Base-by-base conservation (phyloP, 768 basidiomycete genomes). In the Mycena olivaceomarginata region DNA sequence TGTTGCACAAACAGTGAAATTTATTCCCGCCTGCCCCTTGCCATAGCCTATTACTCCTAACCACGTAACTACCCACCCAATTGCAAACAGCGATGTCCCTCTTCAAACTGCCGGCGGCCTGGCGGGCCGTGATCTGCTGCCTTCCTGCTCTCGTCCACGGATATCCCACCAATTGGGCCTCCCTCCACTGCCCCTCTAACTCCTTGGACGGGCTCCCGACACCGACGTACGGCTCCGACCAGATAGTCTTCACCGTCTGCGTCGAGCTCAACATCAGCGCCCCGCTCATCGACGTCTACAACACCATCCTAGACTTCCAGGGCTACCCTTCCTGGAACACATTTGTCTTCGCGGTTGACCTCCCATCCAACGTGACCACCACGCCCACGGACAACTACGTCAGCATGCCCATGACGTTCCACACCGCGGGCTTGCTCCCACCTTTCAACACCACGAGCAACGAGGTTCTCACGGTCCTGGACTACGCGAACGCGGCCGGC, bases 171-270 rank as follows among this genome's bases (percentile, higher is more conserved):
- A 51, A 71, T 12, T 71, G 70, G 70, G 70, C 48, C 45, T 71
- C 48, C 31, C 70, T 71, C 62, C 70, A 71, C 70, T 71, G 70
- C n/a, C 70, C 70, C 37, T 46, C 60, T 18, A 71, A 64, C 70
- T 64, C 60, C 39, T 46, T 46, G 37, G 60, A 46, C 45, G 70
- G 70, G 31, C 70, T 71, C 60, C 70, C 70, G 43, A 71, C 70
- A 62, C 70, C 70, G 46, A 71, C 60, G n/a, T 71, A 71, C 60
- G 70, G 70, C 45, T 63, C 70, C 46, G n/a, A 51, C 46, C 45
- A 63, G 59, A 62, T 71, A 48, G 70, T 71, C 59, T 71, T 71
- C 60, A 71, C 70, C 31, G 70, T 71, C 60, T 71, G 70, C 62
- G 46, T 45, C 60, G 70, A 71, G 70, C 70, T 71, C 45, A 71